Conservation (phyloP, 1,284 basidiomycete genomes). For the Rhodotorula sp. region DNA sequence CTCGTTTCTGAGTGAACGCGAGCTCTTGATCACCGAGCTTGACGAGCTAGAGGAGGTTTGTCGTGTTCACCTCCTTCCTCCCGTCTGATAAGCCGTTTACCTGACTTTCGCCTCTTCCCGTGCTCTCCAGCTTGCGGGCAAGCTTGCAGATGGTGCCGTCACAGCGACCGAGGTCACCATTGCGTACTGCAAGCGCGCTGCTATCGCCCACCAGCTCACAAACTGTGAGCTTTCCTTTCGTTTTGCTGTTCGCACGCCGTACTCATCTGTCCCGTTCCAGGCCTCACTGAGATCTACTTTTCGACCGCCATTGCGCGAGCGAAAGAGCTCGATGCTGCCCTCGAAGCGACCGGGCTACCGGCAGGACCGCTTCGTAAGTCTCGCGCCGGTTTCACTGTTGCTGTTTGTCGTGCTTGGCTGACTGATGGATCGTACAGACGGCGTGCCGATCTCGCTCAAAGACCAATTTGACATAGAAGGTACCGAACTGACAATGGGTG, state of each 20-base stretch:
- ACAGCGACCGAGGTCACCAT: constrained; percentile 67
- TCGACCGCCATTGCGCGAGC: constrained; percentile 13
- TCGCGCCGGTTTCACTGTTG: neutral
- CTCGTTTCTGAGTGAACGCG: constrained; percentile 62
- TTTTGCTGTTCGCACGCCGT: constrained; percentile 16
- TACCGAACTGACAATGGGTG: constrained; percentile 52
- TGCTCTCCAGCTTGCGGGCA: constrained; percentile 41
- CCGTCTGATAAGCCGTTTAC: neutral
- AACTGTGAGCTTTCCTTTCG: constrained; percentile 48
- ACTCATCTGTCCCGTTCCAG: constrained; percentile 48
- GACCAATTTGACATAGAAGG: constrained; percentile 53
- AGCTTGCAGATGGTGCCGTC: constrained; percentile 59
- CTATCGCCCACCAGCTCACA: constrained; percentile 72
- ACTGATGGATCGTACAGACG: constrained; percentile 48
- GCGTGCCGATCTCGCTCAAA: constrained; percentile 66
- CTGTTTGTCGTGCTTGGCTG: constrained; percentile 49
- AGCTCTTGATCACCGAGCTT: constrained; percentile 67
- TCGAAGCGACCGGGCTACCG: constrained; percentile 25
- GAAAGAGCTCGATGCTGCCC: constrained; percentile 6
- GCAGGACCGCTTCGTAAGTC: constrained; percentile 49
- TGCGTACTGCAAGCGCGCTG: constrained; percentile 75
- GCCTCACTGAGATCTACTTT: constrained; percentile 51
- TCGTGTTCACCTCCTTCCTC: neutral
- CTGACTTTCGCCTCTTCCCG: too few relatives aligned
- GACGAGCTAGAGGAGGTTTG: constrained; percentile 46